Percentiles rank a stretch among this genome's conserved stretches.
Evolutionary conservation across 139 green algal genomes (phyloP).

Genomic region (Chlorella vulgaris): DNA sequence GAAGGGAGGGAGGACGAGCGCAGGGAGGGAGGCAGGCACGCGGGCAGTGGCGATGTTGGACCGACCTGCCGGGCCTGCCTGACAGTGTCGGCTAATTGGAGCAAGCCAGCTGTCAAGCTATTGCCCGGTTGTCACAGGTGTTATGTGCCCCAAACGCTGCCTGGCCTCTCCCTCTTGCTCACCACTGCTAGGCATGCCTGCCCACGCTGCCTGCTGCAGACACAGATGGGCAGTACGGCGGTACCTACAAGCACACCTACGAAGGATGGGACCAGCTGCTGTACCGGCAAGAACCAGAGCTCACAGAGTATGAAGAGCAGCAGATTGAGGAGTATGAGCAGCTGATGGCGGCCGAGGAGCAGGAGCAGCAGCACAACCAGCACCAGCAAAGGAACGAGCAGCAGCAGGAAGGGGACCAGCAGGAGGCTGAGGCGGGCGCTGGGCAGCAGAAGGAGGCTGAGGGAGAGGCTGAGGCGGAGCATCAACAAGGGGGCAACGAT

Average conservation of each 20-base stretch:
- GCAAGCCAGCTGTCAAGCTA: too few species aligned
- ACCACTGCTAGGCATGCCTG: not conserved
- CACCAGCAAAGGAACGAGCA: too few species aligned
- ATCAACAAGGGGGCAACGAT: too few species aligned
- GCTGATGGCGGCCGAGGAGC: not conserved
- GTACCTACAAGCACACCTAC: conserved; percentile 10
- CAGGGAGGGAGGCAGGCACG: too few species aligned
- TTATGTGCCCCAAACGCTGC: not conserved
- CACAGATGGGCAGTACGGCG: conserved; percentile 35
- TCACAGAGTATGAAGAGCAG: not conserved
- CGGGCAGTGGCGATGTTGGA: too few species aligned
- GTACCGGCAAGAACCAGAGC: too few species aligned
- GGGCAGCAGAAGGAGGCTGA: not conserved
- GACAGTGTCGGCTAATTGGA: too few species aligned
- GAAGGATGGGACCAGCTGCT: conserved; percentile 33
- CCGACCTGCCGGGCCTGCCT: too few species aligned
- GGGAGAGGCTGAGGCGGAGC: too few species aligned
- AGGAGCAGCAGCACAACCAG: too few species aligned
- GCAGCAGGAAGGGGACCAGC: not conserved
- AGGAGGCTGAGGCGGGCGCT: not conserved
- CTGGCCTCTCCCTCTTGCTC: not conserved
- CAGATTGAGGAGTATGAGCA: not conserved
- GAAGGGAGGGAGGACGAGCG: too few species aligned
- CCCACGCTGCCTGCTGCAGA: conserved; percentile 1
- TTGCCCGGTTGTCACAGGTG: not conserved